phyloP scores from a whole-genome alignment of 2,329 filamentous ascomycete species.

The Neospermospora avenae region DNA sequence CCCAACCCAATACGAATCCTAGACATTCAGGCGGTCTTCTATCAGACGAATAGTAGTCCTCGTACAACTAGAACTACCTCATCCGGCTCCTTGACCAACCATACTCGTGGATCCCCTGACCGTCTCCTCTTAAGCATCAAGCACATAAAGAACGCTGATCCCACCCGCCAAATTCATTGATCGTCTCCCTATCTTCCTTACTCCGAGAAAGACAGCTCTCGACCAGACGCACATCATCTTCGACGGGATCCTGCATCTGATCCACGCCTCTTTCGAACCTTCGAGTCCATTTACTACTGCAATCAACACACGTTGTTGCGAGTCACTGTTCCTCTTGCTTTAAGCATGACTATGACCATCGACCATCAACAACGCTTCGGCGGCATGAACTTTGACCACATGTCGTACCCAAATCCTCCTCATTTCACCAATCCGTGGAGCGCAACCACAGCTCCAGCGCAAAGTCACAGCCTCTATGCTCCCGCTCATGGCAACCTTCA shows the following conservation, averaged over 20 bases:
- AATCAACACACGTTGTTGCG: background rate
- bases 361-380: constrained; percentile 84
- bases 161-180: constrained; percentile 26
- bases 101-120: constrained; percentile 18
- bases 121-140: constrained; percentile 21
- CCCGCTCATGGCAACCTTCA: constrained; percentile 49
- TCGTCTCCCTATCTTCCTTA: constrained; percentile 27
- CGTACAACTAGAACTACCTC: constrained; percentile 11
- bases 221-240: constrained; percentile 22
- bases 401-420: constrained; percentile 63
- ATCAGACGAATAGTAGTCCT: constrained; percentile 19
- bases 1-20: constrained; percentile 12
- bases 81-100: constrained; percentile 22
- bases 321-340: constrained; percentile 7
- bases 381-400: constrained; percentile 73
- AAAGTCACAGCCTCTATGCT: constrained; percentile 58
- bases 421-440: constrained; percentile 92
- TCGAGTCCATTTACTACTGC: constrained; percentile 4
- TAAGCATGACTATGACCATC: constrained; percentile 87
- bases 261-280: constrained; percentile 27
- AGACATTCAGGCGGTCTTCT: constrained; percentile 12
- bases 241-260: constrained; percentile 35
- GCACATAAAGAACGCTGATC: constrained; percentile 37
- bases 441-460: constrained; percentile 51
- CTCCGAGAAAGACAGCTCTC: constrained; percentile 14